Percentiles rank a stretch among this genome's conserved stretches.
Evolutionary conservation across 345 rosid genomes (phyloP).

Genomic region (Cardamine resedifolia): DNA sequence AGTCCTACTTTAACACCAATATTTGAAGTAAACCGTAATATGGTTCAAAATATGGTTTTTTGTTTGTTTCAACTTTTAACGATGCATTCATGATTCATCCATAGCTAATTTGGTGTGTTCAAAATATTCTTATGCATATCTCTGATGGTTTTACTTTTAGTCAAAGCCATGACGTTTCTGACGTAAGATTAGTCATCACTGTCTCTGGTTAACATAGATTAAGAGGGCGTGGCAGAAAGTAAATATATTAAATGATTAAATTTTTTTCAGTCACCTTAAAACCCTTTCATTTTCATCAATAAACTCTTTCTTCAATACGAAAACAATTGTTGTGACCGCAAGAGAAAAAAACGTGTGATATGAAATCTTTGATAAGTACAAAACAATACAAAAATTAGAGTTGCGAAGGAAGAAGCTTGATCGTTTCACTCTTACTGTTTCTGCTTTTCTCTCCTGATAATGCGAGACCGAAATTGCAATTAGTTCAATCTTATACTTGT

Average conservation of each 20-base stretch:
- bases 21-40: neutral
- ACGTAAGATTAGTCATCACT: conserved; percentile 18
- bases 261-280: neutral
- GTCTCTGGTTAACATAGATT: neutral
- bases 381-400: neutral
- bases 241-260: too few species aligned
- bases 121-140: neutral
- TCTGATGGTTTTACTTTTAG: neutral
- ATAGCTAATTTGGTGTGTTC: conserved; percentile 13
- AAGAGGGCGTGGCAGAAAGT: neutral
- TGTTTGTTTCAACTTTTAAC: too few species aligned
- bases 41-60: neutral
- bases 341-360: neutral
- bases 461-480: neutral
- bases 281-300: neutral
- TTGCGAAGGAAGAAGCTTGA: neutral
- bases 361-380: neutral
- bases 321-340: neutral
- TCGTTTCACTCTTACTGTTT: neutral
- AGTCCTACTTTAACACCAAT: neutral
- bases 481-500: conserved; percentile 31
- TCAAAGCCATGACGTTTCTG: conserved; percentile 11
- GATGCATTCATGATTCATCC: neutral
- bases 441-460: neutral
- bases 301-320: neutral